Conservation (phyloP, 805 yeast genomes). For the Diddensiella caesifluorescens region DNA sequence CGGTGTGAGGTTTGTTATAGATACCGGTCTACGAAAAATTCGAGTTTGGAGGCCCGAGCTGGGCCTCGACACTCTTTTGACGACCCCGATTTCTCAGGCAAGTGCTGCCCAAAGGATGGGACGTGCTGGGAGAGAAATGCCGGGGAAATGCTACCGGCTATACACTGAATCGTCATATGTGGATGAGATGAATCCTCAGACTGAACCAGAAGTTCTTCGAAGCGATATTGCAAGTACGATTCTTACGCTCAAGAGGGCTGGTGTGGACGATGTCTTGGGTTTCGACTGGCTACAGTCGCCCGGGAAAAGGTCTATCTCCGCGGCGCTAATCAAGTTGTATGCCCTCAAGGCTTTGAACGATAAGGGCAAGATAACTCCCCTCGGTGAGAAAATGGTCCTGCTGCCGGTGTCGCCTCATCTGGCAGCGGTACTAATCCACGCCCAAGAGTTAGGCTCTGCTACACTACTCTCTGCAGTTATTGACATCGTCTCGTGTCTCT, state of each 20-base stretch:
- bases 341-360: conserved; percentile 75
- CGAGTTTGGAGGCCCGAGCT: conserved; percentile 92
- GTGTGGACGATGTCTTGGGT: conserved; percentile 67
- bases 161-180: conserved; percentile 68
- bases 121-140: conserved; percentile 97
- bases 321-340: conserved; percentile 75
- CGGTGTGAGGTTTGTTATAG: conserved; percentile 89
- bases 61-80: conserved; percentile 86
- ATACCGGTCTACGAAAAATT: conserved; percentile 87
- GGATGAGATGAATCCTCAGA: conserved; percentile 58
- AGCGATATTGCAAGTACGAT: conserved; percentile 82
- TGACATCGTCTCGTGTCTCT: conserved; percentile 87
- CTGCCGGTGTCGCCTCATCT: conserved; percentile 91
- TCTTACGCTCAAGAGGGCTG: conserved; percentile 73
- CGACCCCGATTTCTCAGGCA: conserved; percentile 89
- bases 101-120: conserved; percentile 95
- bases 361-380: conserved; percentile 64
- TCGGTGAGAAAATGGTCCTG: conserved; percentile 83
- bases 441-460: conserved; percentile 34
- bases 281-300: conserved; percentile 96
- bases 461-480: conserved; percentile 58
- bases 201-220: conserved; percentile 89
- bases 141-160: conserved; percentile 83
- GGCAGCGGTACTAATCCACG: conserved; percentile 75
- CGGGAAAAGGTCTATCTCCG: conserved; percentile 63